phyloP scores from a whole-genome alignment of 257 asterid genomes.

The Penstemon newberryi region DNA sequence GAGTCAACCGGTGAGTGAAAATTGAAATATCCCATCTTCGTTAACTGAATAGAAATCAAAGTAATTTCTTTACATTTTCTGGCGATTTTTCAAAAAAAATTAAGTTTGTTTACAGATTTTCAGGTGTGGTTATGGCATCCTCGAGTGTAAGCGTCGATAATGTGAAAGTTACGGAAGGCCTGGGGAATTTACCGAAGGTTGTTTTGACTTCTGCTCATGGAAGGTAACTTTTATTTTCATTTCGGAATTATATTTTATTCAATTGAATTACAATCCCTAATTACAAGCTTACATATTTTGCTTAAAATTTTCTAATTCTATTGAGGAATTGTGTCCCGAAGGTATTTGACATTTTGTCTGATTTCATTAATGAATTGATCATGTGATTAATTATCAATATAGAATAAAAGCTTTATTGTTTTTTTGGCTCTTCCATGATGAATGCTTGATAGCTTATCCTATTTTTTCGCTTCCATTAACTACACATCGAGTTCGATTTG shows the following conservation, averaged over 20 bases:
- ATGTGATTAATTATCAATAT: conserved; percentile 5
- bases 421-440: background rate
- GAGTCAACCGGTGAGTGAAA: conserved; percentile 60
- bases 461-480: conserved; percentile 15
- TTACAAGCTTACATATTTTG: background rate
- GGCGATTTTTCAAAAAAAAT: conserved; percentile 12
- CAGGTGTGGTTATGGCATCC: conserved; percentile 71
- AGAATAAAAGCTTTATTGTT: background rate
- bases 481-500: background rate
- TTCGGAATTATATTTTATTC: background rate
- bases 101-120: conserved; percentile 41
- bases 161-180: conserved; percentile 67
- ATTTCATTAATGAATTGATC: background rate
- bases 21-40: conserved; percentile 14
- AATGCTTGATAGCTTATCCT: background rate
- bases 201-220: conserved; percentile 77
- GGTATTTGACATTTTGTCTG: background rate
- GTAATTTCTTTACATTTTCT: background rate
- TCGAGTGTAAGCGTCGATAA: conserved; percentile 54
- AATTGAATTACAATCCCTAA: background rate
- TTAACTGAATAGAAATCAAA: background rate
- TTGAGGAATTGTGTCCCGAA: background rate
- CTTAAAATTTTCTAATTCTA: no score
- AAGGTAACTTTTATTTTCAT: conserved; percentile 46
- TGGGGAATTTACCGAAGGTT: conserved; percentile 80